Conservation (phyloP, 2,329 filamentous ascomycete genomes). For the Podosphaera xanthii region DNA sequence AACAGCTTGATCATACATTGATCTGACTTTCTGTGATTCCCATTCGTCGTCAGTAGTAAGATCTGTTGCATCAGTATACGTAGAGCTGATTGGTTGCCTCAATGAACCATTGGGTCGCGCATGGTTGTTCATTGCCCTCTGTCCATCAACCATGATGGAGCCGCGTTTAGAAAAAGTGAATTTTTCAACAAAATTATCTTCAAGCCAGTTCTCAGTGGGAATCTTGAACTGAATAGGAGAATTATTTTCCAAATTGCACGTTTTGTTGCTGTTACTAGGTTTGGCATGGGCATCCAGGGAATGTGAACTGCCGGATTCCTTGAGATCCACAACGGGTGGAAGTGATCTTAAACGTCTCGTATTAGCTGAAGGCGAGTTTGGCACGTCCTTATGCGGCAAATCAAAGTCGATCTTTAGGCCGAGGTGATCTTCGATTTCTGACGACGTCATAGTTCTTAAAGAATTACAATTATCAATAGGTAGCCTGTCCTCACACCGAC, state of each 20-base stretch:
- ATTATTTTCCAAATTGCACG: constrained; percentile 17
- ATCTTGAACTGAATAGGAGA: constrained; percentile 32
- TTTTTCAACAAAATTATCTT: constrained; percentile 32
- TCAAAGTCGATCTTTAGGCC: constrained; percentile 11
- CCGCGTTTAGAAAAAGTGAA: constrained; percentile 40
- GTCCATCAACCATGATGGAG: constrained; percentile 36
- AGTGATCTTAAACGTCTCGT: background rate
- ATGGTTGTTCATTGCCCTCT: constrained; percentile 15
- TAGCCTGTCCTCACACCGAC: background rate
- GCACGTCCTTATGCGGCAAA: background rate
- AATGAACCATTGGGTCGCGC: constrained; percentile 7
- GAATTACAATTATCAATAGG: background rate
- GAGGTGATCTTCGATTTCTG: constrained; percentile 6
- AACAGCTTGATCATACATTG: constrained; percentile 16
- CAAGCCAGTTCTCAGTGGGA: constrained; percentile 31
- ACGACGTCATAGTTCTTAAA: background rate
- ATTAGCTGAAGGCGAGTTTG: background rate
- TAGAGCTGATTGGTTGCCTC: constrained; percentile 14
- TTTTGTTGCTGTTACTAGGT: background rate
- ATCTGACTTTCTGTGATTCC: constrained; percentile 17
- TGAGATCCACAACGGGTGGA: background rate
- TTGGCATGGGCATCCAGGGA: background rate
- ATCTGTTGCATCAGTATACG: constrained; percentile 10
- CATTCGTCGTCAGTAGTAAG: constrained; percentile 14
- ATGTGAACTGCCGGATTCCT: background rate